These are phyloP conservation scores for Lasiodiplodia sp. DNA, from an alignment of 2,329 filamentous ascomycete species.

Conservation along the genomic window DNA sequence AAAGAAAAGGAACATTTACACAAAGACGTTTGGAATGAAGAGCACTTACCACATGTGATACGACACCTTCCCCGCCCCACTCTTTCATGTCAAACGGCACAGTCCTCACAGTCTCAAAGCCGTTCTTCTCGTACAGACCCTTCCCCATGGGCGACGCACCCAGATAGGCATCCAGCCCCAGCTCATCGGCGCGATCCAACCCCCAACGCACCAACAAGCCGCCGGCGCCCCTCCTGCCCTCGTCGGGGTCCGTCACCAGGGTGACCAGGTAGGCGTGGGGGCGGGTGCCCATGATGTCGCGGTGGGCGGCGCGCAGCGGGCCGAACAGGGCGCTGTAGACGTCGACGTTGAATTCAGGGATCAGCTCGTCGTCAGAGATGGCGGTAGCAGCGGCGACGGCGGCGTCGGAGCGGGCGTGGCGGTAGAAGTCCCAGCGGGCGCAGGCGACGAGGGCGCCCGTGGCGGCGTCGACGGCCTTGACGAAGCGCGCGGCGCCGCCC, in stretches of 20 bases:
- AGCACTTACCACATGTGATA: slow-evolving; percentile 42
- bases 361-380: slow-evolving; percentile 11
- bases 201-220: slow-evolving; percentile 44
- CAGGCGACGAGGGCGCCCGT: slow-evolving; percentile 25
- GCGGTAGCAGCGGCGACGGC: not conserved
- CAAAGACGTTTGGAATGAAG: not conserved
- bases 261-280: slow-evolving; percentile 37
- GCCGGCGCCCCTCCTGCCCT: slow-evolving; percentile 44
- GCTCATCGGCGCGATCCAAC: slow-evolving; percentile 41
- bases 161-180: slow-evolving; percentile 41
- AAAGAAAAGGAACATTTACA: not conserved
- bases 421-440: slow-evolving; percentile 24
- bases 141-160: slow-evolving; percentile 44
- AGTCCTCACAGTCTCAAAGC: slow-evolving; percentile 39
- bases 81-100: slow-evolving; percentile 42
- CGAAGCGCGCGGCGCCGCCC: not conserved
- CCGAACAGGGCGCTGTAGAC: slow-evolving; percentile 8
- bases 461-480: slow-evolving; percentile 26
- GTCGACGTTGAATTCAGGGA: slow-evolving; percentile 11
- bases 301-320: slow-evolving; percentile 4
- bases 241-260: slow-evolving; percentile 41
- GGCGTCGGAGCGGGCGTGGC: slow-evolving; percentile 2
- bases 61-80: slow-evolving; percentile 39
- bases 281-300: not conserved
- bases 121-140: slow-evolving; percentile 43